These are phyloP conservation scores for Symbiodinium pilosum DNA, from an alignment of 73 alveolate species.

Conservation along the genomic window DNA sequence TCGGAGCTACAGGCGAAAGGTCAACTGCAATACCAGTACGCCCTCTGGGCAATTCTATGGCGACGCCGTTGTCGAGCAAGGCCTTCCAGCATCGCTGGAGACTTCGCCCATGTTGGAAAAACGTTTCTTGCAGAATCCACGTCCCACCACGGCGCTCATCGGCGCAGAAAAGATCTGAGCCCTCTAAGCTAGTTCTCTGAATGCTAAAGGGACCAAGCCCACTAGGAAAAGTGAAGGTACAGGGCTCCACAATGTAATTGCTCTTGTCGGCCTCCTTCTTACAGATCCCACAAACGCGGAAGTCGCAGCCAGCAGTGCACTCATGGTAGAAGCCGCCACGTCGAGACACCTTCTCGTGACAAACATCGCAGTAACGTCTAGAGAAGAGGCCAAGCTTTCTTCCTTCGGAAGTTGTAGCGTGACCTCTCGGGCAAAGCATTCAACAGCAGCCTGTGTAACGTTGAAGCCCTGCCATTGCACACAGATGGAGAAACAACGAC, in stretches of 20 bases:
- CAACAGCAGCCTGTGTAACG: neutral
- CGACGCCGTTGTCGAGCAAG: constrained; percentile 32
- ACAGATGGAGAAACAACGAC: too few species aligned
- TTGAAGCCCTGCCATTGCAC: neutral
- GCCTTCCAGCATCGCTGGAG: constrained; percentile 61
- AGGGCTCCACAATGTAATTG: constrained; percentile 70
- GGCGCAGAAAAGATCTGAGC: constrained; percentile 10
- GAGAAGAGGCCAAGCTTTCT: constrained; percentile 86
- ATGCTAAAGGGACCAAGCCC: constrained; percentile 63
- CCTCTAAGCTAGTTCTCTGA: constrained; percentile 53
- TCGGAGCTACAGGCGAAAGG: constrained; percentile 61
- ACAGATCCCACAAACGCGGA: constrained; percentile 67
- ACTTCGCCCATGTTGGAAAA: constrained; percentile 43
- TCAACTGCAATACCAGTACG: constrained; percentile 22
- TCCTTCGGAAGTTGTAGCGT: constrained; percentile 93
- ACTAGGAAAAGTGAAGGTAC: constrained; percentile 67
- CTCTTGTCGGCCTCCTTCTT: constrained; percentile 82
- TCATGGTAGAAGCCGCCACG: constrained; percentile 68
- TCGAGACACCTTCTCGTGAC: constrained; percentile 53
- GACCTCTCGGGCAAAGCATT: constrained; percentile 94
- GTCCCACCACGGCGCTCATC: neutral
- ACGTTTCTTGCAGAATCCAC: constrained; percentile 29
- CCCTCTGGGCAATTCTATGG: constrained; percentile 1
- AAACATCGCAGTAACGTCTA: constrained; percentile 52
- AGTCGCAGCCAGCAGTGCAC: constrained; percentile 84